A percentile compares a stretch with the other conserved stretches of the same genome.
These are phyloP conservation scores for Chenopodium berlandieri DNA, from an alignment of 148 eudicot genomes.

Conservation along the genomic window DNA sequence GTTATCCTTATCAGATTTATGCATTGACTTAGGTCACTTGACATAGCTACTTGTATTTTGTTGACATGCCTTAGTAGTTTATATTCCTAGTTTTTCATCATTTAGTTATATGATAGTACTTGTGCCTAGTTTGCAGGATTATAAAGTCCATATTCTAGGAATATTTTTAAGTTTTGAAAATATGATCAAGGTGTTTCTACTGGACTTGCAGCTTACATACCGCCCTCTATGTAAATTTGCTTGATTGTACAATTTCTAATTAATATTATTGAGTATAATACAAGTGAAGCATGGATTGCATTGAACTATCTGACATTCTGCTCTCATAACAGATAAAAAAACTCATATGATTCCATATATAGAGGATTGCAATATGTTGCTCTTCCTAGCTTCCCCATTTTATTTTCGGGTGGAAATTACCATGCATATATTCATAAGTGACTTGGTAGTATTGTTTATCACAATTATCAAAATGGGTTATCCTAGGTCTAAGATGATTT, in stretches of 20 bases:
- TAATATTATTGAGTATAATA: not conserved
- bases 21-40: not conserved
- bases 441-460: too few species aligned
- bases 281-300: not conserved
- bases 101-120: not conserved
- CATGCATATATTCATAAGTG: not conserved
- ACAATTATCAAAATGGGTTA: not conserved
- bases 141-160: not conserved
- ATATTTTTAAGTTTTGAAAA: not conserved
- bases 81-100: not conserved
- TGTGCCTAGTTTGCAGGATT: not conserved
- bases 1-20: not conserved
- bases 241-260: not conserved
- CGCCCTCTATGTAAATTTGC: not conserved
- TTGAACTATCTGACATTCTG: not conserved
- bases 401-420: not conserved
- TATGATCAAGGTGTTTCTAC: not conserved
- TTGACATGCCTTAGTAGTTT: not conserved
- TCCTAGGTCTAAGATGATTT: not conserved
- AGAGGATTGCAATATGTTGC: not conserved
- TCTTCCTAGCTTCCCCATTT: not conserved
- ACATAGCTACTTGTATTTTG: not conserved
- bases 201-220: not conserved
- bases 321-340: not conserved
- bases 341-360: not conserved